Percentiles rank a stretch among this genome's conserved stretches.
Conservation (phyloP, 257 asterid species). For the Nicotiana undulata region DNA sequence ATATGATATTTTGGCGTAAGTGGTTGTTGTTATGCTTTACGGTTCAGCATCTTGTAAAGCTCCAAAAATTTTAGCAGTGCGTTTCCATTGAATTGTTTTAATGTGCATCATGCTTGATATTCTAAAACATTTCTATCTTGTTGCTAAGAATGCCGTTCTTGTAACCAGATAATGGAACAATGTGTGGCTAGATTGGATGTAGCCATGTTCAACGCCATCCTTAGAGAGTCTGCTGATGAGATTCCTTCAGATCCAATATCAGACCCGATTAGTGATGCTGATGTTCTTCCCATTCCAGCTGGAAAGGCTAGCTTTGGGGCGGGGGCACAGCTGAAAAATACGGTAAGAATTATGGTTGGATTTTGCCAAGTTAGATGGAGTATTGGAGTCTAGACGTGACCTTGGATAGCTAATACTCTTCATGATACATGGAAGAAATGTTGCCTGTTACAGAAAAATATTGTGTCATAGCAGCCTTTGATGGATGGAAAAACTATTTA, state of each 20-base stretch:
- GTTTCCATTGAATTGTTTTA: background rate
- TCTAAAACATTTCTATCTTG: background rate
- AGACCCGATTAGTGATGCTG: slow-evolving; percentile 72
- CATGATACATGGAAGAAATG: no score
- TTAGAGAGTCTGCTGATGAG: slow-evolving; percentile 65
- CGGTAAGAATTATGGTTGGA: slow-evolving; percentile 36
- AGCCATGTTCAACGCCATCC: slow-evolving; percentile 86
- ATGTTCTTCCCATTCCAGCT: slow-evolving; percentile 71
- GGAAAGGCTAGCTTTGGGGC: slow-evolving; percentile 83
- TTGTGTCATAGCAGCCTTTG: background rate
- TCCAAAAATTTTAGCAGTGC: background rate
- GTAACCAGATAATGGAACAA: slow-evolving; percentile 70
- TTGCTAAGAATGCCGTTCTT: background rate
- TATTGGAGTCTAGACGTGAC: background rate
- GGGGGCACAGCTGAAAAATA: slow-evolving; percentile 81
- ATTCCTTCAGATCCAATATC: slow-evolving; percentile 88
- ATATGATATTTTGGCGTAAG: background rate
- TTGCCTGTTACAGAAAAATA: background rate
- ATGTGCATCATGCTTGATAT: background rate
- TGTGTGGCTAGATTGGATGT: slow-evolving; percentile 65
- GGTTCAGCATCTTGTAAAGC: background rate
- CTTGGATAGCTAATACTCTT: background rate
- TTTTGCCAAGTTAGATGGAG: background rate
- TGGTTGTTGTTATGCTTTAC: background rate
- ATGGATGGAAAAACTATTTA: background rate